Percentiles rank a stretch among this genome's conserved stretches.
Conservation (phyloP, 2,329 filamentous ascomycete species). For the Celoporthe dispersa region DNA sequence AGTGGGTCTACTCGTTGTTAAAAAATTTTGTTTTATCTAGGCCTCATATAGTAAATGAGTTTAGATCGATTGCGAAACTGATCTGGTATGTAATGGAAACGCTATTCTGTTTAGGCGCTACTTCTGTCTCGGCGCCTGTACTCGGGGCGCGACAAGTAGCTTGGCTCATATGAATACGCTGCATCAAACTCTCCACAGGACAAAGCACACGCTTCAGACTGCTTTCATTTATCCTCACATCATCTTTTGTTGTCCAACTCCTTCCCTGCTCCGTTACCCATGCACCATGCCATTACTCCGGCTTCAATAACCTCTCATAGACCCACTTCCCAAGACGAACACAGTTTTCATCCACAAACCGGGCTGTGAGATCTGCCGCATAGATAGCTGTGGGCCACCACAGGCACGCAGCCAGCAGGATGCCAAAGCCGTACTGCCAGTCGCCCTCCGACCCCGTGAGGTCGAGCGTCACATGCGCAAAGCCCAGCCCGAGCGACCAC, state of each 20-base stretch:
- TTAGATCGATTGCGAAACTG: background rate
- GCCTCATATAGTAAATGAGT: background rate
- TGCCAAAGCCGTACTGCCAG: constrained; percentile 15
- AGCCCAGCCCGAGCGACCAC: constrained; percentile 23
- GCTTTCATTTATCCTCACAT: too few species aligned
- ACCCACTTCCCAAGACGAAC: constrained; percentile 27
- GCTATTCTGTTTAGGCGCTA: too few species aligned
- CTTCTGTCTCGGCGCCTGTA: too few species aligned
- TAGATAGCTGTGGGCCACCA: constrained; percentile 29
- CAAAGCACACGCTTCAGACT: too few species aligned
- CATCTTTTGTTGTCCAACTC: background rate
- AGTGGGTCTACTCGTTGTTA: background rate
- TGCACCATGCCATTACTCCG: background rate
- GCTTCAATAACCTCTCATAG: constrained; percentile 24
- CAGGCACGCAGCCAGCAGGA: constrained; percentile 21
- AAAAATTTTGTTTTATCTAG: background rate
- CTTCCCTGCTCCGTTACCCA: background rate
- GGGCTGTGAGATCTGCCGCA: constrained; percentile 18
- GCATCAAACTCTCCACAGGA: too few species aligned
- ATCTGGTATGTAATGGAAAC: too few species aligned
- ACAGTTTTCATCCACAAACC: constrained; percentile 23
- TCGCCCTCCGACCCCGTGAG: constrained; percentile 18
- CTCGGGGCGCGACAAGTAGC: too few species aligned
- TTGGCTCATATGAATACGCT: too few species aligned
- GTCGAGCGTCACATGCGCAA: constrained; percentile 12